These are phyloP conservation scores for Passalora sequoiae DNA, from an alignment of 2,329 filamentous ascomycete genomes.

Conservation along the genomic window DNA sequence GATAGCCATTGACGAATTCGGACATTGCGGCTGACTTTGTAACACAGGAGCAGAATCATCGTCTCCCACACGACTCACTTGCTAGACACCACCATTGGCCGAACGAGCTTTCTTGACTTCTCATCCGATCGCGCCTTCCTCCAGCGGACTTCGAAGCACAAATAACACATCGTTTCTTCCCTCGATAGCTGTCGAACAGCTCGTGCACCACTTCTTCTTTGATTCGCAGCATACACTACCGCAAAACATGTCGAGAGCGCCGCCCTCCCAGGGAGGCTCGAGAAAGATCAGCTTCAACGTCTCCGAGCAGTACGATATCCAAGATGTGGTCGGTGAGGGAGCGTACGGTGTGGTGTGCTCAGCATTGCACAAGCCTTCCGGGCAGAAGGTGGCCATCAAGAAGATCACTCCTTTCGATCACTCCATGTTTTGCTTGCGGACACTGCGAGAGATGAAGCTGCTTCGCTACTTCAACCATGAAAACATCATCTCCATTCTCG, in stretches of 20 bases:
- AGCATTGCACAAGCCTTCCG: constrained; percentile 93
- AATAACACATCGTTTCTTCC: constrained; percentile 2
- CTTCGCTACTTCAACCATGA: constrained; percentile 99
- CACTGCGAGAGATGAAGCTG: constrained; percentile 97
- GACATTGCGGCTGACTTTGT: constrained; percentile 16
- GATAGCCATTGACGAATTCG: constrained; percentile 15
- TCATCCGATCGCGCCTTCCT: constrained; percentile 2
- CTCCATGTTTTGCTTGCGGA: constrained; percentile 57
- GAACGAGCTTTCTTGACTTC: background rate
- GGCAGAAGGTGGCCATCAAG: constrained; percentile 99
- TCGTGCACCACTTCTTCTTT: background rate
- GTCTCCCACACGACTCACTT: background rate
- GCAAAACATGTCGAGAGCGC: constrained; percentile 21
- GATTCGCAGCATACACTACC: background rate
- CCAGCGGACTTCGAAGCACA: background rate
- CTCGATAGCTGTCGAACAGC: background rate
- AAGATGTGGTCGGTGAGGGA: constrained; percentile 97
- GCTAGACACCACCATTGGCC: background rate
- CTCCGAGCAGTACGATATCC: constrained; percentile 98
- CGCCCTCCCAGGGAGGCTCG: constrained; percentile 43
- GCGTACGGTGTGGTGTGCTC: constrained; percentile 98
- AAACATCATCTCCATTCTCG: constrained; percentile 98
- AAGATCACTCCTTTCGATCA: constrained; percentile 99
- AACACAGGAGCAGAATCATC: constrained; percentile 17
- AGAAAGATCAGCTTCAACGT: constrained; percentile 99